Evolutionary conservation across 148 eudicot species (phyloP), one percentile per base, ranked within the genome.

Genomic region (Chenopodium formosanum): DNA sequence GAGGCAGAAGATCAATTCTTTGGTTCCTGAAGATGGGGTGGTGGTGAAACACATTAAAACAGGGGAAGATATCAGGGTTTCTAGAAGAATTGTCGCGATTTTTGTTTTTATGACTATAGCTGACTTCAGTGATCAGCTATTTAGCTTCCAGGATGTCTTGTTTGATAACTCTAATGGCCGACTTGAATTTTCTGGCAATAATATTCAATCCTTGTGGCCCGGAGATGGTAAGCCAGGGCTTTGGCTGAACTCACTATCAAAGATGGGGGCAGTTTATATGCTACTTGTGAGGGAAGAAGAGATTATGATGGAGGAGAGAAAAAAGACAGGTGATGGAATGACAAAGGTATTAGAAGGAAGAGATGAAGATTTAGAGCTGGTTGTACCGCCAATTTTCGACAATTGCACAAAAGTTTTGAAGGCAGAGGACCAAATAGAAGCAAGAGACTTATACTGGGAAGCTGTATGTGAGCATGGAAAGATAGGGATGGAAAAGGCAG

Each of bases 151-250:
- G 86, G 99, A 96, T 73, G 81, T 32, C 8, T 48, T 96, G 60
- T 94, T 96, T 64, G 91, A 94, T 5, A 96, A 96, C 52, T 19
- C 73, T 0, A 77, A 94, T 52, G 98, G 98, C 2, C 79, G 88
- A 0, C 87, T 92, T 11, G 91, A 90, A 81, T 93, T 91, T 31
- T 31, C 77, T 1, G 98, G 99, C 17, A 94, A 89, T 63, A 86
- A 86, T 44, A 76, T 66, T 11, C 65, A 65, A 22, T 84, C 87
- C 7, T 40, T 96, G 6, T 96, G 99, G 99, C 99, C 99, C 0
- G 99, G 98, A 10, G 91, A 94, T 58, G 99, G 99, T 13, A 96
- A 94, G 85, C 98, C 98, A 0, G 99, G 99, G 75, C 83, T 96
- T 11, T 96, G 99, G 99, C 74, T 94, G 86, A 91, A 82, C 81